Evolutionary conservation across 139 green algal species (phyloP), one percentile per base, ranked within the genome.

Genomic region (Auxenochlorella pyrenoidosa): DNA sequence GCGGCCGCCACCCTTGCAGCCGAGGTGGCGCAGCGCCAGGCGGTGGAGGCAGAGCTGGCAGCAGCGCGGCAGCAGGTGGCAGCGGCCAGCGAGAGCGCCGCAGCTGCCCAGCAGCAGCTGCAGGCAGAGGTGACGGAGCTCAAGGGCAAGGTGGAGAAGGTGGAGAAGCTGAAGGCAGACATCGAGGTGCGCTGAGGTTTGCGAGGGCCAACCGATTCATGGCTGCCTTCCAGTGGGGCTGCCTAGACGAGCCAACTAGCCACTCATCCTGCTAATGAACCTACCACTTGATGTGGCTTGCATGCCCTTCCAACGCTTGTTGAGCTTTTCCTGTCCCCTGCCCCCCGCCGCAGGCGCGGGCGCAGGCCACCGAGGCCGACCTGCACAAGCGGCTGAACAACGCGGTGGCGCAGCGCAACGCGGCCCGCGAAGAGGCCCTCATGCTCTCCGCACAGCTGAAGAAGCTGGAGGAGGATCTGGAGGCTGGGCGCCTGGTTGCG

Each of bases 331-430:
- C 75, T 47, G 51, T 36, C 34, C 78, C 32, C 13, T 34, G n/a
- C 36, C 38, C 24, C 34, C 70, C 38, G 21, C 41, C 15, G 54
- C 84, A 88, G 84, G 40, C 40, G 40, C 83, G 83, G 73, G 54
- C 72, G 32, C 58, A 86, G n/a, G 77, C 76, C 18, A 28, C 91
- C 75, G 63, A 90, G 43, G 86, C 91, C 10, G 90, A 95, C 85
- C 75, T 94, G 40, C 90, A 93, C 79, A 90, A 79, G 19, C 84
- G 93, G 44, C 93, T 98, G 90, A 94, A 96, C 90, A 98, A 98
- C 86, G 96, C 95, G 2, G 92, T 96, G 85, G 86, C 90, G 43
- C 95, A 98, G 92, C 91, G 96, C 36, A 94, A 98, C 84, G 94
- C 95, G 66, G 96, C 96, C 18, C 92, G 95, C 18, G 96, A 95